Conservation (phyloP, 2,329 filamentous ascomycete genomes). For the Monascus ruber region DNA sequence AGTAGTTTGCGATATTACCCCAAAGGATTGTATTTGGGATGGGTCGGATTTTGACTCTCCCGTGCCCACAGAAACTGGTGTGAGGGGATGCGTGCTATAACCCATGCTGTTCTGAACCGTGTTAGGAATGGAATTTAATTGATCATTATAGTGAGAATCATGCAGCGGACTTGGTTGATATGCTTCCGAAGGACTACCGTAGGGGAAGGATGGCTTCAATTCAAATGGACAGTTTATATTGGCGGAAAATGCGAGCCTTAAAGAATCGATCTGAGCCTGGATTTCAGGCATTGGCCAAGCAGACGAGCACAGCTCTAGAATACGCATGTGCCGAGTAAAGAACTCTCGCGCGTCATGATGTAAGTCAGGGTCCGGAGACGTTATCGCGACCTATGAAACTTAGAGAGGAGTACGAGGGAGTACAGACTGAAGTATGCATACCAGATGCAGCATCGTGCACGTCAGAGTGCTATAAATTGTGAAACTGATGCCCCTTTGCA, state of each 20-base stretch:
- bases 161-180: conserved; percentile 50
- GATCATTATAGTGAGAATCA: conserved; percentile 34
- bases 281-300: conserved; percentile 85
- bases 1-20: conserved; percentile 25
- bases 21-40: conserved; percentile 54
- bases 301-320: conserved; percentile 72
- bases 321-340: conserved; percentile 87
- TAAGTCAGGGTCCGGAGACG: conserved; percentile 81
- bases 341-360: conserved; percentile 76
- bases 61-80: conserved; percentile 63
- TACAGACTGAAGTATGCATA: conserved; percentile 37
- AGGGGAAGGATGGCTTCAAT: conserved; percentile 76
- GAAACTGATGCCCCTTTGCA: conserved; percentile 91
- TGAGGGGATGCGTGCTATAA: conserved; percentile 56
- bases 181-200: conserved; percentile 62
- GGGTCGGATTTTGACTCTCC: conserved; percentile 68
- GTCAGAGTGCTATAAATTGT: conserved; percentile 86
- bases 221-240: conserved; percentile 77
- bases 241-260: conserved; percentile 83
- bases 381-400: conserved; percentile 65
- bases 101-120: conserved; percentile 37
- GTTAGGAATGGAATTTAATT: conserved; percentile 34
- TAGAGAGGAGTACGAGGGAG: conserved; percentile 2
- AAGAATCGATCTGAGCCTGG: conserved; percentile 76
- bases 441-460: conserved; percentile 85